Conservation (phyloP, 2,329 filamentous ascomycete species). For the Hymenotorrendiella dingleyae region DNA sequence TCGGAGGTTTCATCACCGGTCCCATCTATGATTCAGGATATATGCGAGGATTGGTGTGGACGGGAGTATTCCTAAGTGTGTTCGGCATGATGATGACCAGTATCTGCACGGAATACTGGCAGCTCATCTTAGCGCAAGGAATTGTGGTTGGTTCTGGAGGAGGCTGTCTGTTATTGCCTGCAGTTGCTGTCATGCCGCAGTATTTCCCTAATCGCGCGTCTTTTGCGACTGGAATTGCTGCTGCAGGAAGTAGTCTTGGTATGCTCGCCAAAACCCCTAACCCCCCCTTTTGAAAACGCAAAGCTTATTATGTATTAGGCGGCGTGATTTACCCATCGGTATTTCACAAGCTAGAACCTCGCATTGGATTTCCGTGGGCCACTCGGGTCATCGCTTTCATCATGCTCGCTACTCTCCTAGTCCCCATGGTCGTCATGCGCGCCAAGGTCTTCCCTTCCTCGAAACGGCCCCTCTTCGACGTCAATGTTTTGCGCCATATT, state of each 20-base stretch:
- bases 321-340: slow-evolving; percentile 41
- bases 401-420: slow-evolving; percentile 32
- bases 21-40: slow-evolving; percentile 22
- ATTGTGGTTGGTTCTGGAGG: slow-evolving; percentile 38
- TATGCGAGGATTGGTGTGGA: slow-evolving; percentile 16
- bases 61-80: slow-evolving; percentile 32
- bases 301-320: slow-evolving; percentile 23
- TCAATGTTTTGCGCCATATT: slow-evolving; percentile 20
- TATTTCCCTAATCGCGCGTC: slow-evolving; percentile 25
- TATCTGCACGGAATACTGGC: slow-evolving; percentile 41
- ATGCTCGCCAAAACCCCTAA: background rate
- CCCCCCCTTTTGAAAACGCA: background rate
- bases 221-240: slow-evolving; percentile 32
- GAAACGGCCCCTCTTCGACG: slow-evolving; percentile 13
- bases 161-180: slow-evolving; percentile 57
- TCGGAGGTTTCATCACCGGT: slow-evolving; percentile 26
- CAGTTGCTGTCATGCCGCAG: slow-evolving; percentile 57
- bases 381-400: slow-evolving; percentile 42
- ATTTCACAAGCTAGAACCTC: slow-evolving; percentile 34
- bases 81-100: slow-evolving; percentile 37
- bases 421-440: slow-evolving; percentile 26
- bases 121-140: slow-evolving; percentile 49
- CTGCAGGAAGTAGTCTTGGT: slow-evolving; percentile 36
- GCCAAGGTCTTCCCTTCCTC: slow-evolving; percentile 15
- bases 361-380: slow-evolving; percentile 39